These are phyloP conservation scores for Acorus gramineus DNA, from an alignment of 106 monocot genomes.

Conservation along the genomic window DNA sequence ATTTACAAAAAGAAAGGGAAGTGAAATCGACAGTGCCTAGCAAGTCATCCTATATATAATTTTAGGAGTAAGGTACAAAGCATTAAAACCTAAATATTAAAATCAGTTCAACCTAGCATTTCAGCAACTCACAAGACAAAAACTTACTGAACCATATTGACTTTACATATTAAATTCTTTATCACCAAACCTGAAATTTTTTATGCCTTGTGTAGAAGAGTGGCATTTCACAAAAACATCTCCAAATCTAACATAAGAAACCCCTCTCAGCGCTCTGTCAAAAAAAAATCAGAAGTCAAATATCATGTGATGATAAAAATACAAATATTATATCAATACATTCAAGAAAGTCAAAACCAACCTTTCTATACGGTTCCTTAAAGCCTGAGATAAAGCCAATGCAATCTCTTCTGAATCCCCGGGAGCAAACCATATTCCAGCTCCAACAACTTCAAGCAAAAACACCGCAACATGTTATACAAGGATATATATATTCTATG, in stretches of 20 bases:
- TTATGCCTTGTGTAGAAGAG: slow-evolving; percentile 32
- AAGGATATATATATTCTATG: too few relatives aligned
- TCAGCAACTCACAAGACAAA: not conserved
- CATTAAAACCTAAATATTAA: too few relatives aligned
- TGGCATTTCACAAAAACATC: slow-evolving; percentile 81
- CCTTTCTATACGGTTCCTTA: slow-evolving; percentile 90
- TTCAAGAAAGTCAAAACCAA: slow-evolving; percentile 3
- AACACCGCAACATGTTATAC: not conserved
- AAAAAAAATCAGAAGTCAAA: slow-evolving; percentile 2
- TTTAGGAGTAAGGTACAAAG: too few relatives aligned
- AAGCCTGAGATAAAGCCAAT: slow-evolving; percentile 75
- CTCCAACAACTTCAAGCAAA: slow-evolving; percentile 41
- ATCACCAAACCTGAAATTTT: slow-evolving; percentile 57
- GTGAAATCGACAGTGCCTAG: too few relatives aligned
- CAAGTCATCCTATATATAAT: too few relatives aligned
- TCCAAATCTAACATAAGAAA: slow-evolving; percentile 86
- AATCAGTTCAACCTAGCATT: too few relatives aligned
- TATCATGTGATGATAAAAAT: not conserved
- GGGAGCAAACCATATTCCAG: slow-evolving; percentile 81
- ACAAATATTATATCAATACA: not conserved
- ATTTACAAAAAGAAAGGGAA: too few relatives aligned
- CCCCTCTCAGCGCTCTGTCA: slow-evolving; percentile 55
- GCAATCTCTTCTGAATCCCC: slow-evolving; percentile 95
- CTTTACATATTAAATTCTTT: not conserved
- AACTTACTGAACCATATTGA: not conserved